Percentiles rank a stretch among this genome's conserved stretches.
Evolutionary conservation across 345 rosid genomes (phyloP).

Genomic region (Eucalyptus brandiana): DNA sequence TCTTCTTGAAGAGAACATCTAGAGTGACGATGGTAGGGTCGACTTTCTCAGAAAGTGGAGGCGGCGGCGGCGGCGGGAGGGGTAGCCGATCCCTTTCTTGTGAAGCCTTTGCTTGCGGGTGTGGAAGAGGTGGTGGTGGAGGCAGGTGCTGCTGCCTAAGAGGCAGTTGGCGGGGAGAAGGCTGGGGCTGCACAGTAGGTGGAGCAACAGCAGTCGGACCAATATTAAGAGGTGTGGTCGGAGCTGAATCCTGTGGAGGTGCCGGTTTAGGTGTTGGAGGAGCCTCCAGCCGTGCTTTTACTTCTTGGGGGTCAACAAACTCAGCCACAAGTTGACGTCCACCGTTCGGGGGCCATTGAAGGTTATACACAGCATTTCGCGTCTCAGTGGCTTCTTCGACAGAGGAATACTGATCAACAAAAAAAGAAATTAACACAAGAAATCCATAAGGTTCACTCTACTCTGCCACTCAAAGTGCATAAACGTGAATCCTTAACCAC

Average conservation of each 20-base stretch:
- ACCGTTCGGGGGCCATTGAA: conserved; percentile 96
- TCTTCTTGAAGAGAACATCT: conserved; percentile 91
- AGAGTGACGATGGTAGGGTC: conserved; percentile 89
- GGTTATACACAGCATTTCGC: conserved; percentile 78
- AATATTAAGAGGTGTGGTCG: conserved; percentile 8
- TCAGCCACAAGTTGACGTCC: conserved; percentile 80
- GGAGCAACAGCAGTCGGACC: conserved; percentile 12
- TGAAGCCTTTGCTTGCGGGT: conserved; percentile 28
- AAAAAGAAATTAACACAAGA: background rate
- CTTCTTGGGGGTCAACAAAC: conserved; percentile 83
- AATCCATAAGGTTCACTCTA: background rate
- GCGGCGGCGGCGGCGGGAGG: conserved; percentile 56
- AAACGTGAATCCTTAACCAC: background rate
- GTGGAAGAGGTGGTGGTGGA: conserved; percentile 52
- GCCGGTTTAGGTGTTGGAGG: conserved; percentile 28
- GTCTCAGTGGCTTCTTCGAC: conserved; percentile 84
- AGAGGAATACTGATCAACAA: conserved; percentile 58
- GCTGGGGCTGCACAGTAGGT: conserved; percentile 23
- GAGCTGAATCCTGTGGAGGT: background rate
- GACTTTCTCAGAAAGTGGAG: conserved; percentile 47
- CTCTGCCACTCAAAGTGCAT: background rate
- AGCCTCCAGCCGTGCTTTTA: conserved; percentile 49
- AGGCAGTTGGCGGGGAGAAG: conserved; percentile 39
- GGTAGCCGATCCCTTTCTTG: conserved; percentile 50
- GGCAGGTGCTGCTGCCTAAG: conserved; percentile 53